phyloP scores from a whole-genome alignment of 371 early-diverging fungal species.

The Capillidium heterosporum region DNA sequence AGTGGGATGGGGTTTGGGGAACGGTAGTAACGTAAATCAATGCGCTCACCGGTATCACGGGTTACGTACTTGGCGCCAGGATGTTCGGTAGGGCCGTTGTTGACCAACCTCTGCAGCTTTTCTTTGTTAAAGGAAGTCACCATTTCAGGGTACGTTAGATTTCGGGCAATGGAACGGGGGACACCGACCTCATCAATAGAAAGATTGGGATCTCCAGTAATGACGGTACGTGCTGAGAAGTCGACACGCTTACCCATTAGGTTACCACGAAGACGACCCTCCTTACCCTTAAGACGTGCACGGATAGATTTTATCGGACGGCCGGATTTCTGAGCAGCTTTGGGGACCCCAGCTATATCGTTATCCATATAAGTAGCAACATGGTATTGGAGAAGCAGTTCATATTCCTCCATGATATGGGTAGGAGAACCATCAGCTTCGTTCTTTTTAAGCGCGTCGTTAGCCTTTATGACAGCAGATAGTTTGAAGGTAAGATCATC shows the following conservation, averaged over 20 bases:
- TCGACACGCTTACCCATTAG: constrained; percentile 99
- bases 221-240: constrained; percentile 98
- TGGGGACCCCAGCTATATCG: constrained; percentile 94
- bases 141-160: constrained; percentile 95
- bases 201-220: constrained; percentile 98
- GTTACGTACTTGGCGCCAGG: constrained; percentile 99
- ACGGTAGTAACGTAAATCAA: constrained; percentile 87
- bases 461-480: constrained; percentile 95
- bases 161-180: constrained; percentile 94
- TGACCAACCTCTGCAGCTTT: constrained; percentile 72
- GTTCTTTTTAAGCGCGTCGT: constrained; percentile 70
- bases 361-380: constrained; percentile 99
- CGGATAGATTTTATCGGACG: constrained; percentile 96
- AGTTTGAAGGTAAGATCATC: constrained; percentile 98
- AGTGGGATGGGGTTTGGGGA: constrained; percentile 79
- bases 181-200: constrained; percentile 98
- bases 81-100: constrained; percentile 91
- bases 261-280: constrained; percentile 98
- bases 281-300: constrained; percentile 98
- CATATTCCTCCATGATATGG: constrained; percentile 91
- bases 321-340: constrained; percentile 90
- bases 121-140: constrained; percentile 98
- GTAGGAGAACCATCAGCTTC: constrained; percentile 94
- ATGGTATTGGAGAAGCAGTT: constrained; percentile 93
- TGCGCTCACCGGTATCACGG: constrained; percentile 90